phyloP scores from a whole-genome alignment of 768 basidiomycete genomes.

The Tephrocybe sp. region DNA sequence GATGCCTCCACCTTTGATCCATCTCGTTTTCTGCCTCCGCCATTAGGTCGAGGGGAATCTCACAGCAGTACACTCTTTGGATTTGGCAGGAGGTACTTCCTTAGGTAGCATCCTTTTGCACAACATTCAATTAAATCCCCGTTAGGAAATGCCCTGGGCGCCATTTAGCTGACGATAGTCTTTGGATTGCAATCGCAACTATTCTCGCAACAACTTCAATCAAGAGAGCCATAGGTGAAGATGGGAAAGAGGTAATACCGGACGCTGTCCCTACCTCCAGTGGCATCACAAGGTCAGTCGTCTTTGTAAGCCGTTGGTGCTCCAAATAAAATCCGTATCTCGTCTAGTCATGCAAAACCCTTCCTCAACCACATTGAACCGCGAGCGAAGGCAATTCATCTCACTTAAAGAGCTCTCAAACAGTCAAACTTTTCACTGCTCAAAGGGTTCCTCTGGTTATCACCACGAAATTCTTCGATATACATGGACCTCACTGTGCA shows the following conservation, averaged over 20 bases:
- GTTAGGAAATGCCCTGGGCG: not conserved
- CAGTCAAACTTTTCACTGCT: too few relatives aligned
- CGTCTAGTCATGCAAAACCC: not conserved
- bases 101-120: not conserved
- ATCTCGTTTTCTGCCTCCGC: conserved; percentile 32
- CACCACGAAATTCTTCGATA: too few relatives aligned
- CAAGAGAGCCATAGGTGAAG: not conserved
- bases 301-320: too few relatives aligned
- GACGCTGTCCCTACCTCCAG: not conserved
- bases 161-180: conserved; percentile 1
- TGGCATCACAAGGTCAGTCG: not conserved
- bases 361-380: not conserved
- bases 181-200: not conserved
- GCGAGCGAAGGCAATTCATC: not conserved
- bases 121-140: not conserved
- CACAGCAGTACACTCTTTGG: conserved; percentile 17
- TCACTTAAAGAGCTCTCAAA: too few relatives aligned
- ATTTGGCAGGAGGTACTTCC: conserved; percentile 21
- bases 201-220: not conserved
- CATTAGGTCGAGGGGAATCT: conserved; percentile 9
- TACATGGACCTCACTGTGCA: too few relatives aligned
- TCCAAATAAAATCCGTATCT: too few relatives aligned
- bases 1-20: conserved; percentile 40
- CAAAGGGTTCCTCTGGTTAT: too few relatives aligned
- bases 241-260: not conserved